Evolutionary conservation across 257 asterid genomes (phyloP), one percentile per base, ranked within the genome.

Genomic region (Hygrophila difformis): DNA sequence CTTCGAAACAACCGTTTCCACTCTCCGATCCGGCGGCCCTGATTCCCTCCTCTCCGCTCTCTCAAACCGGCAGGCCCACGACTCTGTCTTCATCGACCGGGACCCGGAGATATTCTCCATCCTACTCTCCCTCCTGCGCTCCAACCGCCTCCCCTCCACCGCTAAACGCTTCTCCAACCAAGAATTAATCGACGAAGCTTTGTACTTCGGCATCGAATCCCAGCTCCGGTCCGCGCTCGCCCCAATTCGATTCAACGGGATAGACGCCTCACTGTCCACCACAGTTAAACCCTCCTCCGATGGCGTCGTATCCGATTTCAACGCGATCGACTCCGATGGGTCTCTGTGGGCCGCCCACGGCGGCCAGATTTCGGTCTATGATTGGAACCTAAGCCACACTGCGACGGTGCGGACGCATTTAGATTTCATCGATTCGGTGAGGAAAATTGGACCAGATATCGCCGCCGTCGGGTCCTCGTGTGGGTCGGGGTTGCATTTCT

Each of bases 331-430:
- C 6, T 53, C 68, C 0, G 96, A 89, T 11, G 91, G 93, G 2
- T 85, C 96, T 18, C 49, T 85, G 0, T 82, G 93, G 88, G 69
- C 72, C 4, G 98, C 93, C 31, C 94, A 89, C 61, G 94, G 93
- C 10, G 98, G 98, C 2, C 94, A 82, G 67, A 53, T 89, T 40
- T 75, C 96, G 17, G 79, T 89, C 52, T 89, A 82, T 34, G 98
- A 89, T 63, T 85, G 96, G 98, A 82, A 69, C 57, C 71, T 89
- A 28, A 61, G 71, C 40, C 94, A 73, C 44, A 46, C 73, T 0
- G 83, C 67, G 2, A 75, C 94, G 6, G 78, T 77, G 7, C 57
- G 98, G 38, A 89, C 98, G 8, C 98, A 89, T 49, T 54, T 85
- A 18, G 98, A 89, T 64, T 56, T 50, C 43, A 75, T 89, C 13